Evolutionary conservation across 2,329 filamentous ascomycete genomes (phyloP), one percentile per base, ranked within the genome.

Genomic region (Aspergillus brunneoviolaceus): DNA sequence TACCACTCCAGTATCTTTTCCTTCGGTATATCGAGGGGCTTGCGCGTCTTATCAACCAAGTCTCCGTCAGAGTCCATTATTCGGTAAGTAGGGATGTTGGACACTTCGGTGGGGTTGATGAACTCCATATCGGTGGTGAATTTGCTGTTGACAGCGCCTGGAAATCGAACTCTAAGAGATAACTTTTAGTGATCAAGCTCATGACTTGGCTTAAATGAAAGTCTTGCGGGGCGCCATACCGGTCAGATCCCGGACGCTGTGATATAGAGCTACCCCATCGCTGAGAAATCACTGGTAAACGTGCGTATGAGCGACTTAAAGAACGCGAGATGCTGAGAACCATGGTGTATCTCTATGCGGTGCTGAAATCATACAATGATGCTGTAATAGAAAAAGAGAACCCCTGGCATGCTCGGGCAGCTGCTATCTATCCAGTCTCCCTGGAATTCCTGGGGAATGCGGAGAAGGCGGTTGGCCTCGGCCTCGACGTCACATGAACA

Each of bases 81-180:
- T 52, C 95, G 89, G 80, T 96, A 99, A 4, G 95, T 98, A 27
- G 93, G 87, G 72, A 99, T 89, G 5, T 92, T 89, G 35, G 87
- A 82, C 68, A 88, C 85, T 55, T 87, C 85, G 47, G 87, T 84
- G 0, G 93, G 90, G 53, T 86, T 85, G 58, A 91, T 85, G 76
- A 96, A 98, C 47, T 84, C 81, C 76, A 98, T 88, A 0, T 83
- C 82, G 65, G 85, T 89, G 4, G 91, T 96, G 77, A 99, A 99
- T 63, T 91, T 91, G 74, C 92, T 96, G 75, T 97, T 94, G 55
- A 98, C 82, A 0, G 95, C 95, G n/a, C 95, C 95, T 0, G 95
- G 95, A 67, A 99, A 99, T 58, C 86, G 80, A 11, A 86, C 82
- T 59, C 84, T 87, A 11, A 51, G 11, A 33, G 11, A 42, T 33